Percentiles rank a stretch among this genome's conserved stretches.
phyloP scores from a whole-genome alignment of 2,329 filamentous ascomycete genomes.

The Elsinoe batatas region DNA sequence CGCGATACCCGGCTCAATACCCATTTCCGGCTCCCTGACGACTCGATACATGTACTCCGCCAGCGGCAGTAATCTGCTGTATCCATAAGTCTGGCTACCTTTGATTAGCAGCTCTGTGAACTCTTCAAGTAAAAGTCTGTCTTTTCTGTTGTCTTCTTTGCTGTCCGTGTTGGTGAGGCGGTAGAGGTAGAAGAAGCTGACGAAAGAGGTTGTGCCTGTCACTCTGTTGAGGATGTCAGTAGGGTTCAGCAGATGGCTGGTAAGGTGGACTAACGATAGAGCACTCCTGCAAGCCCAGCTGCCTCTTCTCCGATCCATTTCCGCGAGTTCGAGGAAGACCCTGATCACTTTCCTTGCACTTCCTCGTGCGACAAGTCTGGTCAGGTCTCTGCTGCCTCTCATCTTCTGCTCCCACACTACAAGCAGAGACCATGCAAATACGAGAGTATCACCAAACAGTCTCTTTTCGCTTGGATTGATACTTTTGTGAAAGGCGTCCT shows the following conservation, averaged over 20 bases:
- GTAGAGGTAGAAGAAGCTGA: constrained; percentile 1
- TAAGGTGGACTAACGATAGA: background rate
- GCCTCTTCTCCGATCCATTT: background rate
- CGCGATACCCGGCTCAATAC: constrained; percentile 1
- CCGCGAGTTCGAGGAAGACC: background rate
- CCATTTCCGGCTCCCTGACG: constrained; percentile 1
- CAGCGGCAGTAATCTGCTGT: constrained; percentile 8
- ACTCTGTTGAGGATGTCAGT: background rate
- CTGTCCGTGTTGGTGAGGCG: background rate
- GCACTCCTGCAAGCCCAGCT: constrained; percentile 4
- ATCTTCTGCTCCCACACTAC: constrained; percentile 9
- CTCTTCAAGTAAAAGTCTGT: background rate
- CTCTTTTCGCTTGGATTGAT: background rate
- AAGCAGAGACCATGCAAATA: constrained; percentile 3
- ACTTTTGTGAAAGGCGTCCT: constrained; percentile 5
- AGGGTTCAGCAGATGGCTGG: too few relatives aligned
- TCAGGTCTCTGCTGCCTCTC: constrained; percentile 2
- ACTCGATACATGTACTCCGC: constrained; percentile 10
- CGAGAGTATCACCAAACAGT: background rate
- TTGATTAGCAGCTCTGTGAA: background rate
- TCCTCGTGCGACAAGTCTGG: background rate
- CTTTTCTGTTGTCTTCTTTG: background rate
- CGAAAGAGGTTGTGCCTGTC: constrained; percentile 9
- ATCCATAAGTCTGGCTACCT: constrained; percentile 4
- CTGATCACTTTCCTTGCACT: background rate